Evolutionary conservation across 768 basidiomycete genomes (phyloP).

Genomic region (Leccinum olivaceopallidum): DNA sequence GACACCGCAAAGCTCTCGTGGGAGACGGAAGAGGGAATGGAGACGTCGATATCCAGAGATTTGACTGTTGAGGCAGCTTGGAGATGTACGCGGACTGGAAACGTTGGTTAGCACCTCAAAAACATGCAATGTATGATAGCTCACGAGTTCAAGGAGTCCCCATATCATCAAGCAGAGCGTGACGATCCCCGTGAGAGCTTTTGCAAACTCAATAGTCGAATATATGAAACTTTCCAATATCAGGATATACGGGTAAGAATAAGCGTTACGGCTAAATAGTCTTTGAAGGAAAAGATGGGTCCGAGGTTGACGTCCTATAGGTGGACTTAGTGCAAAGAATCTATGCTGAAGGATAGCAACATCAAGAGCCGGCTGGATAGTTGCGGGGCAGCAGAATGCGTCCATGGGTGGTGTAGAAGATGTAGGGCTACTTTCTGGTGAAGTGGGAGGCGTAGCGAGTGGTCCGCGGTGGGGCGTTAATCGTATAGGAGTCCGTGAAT

Average conservation of each 20-base stretch:
- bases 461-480: slow-evolving; percentile 28
- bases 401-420: slow-evolving; percentile 15
- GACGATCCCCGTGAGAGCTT: slow-evolving; percentile 12
- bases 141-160: slow-evolving; percentile 28
- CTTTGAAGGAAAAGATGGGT: background rate
- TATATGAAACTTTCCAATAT: slow-evolving; percentile 6
- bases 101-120: slow-evolving; percentile 8
- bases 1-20: slow-evolving; percentile 7
- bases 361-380: slow-evolving; percentile 11
- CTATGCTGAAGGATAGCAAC: slow-evolving; percentile 9
- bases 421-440: slow-evolving; percentile 20
- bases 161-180: slow-evolving; percentile 24
- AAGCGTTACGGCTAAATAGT: background rate
- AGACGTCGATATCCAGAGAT: background rate
- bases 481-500: slow-evolving; percentile 27
- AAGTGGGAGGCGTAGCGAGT: slow-evolving; percentile 25
- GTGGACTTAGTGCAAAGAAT: slow-evolving; percentile 9
- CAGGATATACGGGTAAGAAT: background rate
- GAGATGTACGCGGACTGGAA: slow-evolving; percentile 18
- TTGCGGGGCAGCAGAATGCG: slow-evolving; percentile 8
- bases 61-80: slow-evolving; percentile 6
- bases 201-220: slow-evolving; percentile 16
- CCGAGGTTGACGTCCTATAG: background rate
- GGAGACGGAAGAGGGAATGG: slow-evolving; percentile 14
- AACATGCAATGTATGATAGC: background rate